phyloP scores from a whole-genome alignment of 176 grass and related monocot genomes.

The Oryza meyeriana region DNA sequence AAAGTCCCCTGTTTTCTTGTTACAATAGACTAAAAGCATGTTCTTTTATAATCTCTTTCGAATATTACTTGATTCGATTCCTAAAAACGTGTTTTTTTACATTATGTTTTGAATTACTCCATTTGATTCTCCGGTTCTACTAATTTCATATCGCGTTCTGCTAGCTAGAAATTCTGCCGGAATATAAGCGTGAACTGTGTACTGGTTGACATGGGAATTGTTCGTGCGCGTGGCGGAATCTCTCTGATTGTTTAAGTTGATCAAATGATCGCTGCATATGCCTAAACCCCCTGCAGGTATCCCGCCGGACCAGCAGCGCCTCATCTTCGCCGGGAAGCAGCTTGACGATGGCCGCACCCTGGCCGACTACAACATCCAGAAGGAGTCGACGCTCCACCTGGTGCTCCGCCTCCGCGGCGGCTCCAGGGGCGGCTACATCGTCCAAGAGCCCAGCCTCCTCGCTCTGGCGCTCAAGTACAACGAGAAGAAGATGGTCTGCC shows the following conservation, averaged over 20 bases:
- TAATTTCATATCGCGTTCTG: not conserved
- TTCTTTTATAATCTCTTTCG: too few relatives aligned
- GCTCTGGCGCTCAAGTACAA: slow-evolving; percentile 29
- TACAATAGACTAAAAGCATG: too few relatives aligned
- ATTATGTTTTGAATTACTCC: not conserved
- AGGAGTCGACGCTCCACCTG: slow-evolving; percentile 55
- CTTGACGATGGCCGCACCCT: slow-evolving; percentile 48
- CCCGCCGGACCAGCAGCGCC: slow-evolving; percentile 55
- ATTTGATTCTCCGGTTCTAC: not conserved
- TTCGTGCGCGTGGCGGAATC: not conserved
- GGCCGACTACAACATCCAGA: slow-evolving; percentile 56
- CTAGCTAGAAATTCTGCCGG: not conserved
- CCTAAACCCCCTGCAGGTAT: not conserved
- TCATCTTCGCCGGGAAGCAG: slow-evolving; percentile 65
- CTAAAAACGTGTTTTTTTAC: too few relatives aligned
- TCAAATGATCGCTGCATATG: not conserved
- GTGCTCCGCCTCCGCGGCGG: slow-evolving; percentile 53
- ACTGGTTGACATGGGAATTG: not conserved
- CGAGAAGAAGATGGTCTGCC: slow-evolving; percentile 37
- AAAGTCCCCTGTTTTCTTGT: too few relatives aligned
- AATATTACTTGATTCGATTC: too few relatives aligned
- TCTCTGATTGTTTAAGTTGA: not conserved
- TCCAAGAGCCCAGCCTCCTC: slow-evolving; percentile 8
- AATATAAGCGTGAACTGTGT: too few relatives aligned
- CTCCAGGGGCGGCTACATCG: not conserved